Conservation (phyloP, 2,329 filamentous ascomycete species). For the Ceratocystis albifundus region DNA sequence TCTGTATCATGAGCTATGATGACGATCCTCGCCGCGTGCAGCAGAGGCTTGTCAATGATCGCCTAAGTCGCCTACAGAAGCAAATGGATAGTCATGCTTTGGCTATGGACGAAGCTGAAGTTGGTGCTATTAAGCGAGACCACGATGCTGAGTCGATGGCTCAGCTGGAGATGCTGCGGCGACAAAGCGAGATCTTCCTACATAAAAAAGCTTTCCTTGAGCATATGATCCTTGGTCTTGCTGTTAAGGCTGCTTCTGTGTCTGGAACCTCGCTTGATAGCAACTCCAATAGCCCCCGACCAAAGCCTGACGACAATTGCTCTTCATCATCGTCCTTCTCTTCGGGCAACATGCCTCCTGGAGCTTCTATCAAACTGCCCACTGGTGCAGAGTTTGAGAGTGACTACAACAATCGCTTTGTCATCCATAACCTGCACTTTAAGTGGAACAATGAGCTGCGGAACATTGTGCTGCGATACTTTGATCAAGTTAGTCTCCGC, state of each 20-base stretch:
- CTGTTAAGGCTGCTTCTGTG: constrained; percentile 14
- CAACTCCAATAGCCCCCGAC: background rate
- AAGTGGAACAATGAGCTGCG: constrained; percentile 97
- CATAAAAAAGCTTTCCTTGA: constrained; percentile 50
- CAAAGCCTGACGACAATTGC: constrained; percentile 23
- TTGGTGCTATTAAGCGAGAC: constrained; percentile 47
- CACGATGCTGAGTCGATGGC: constrained; percentile 41
- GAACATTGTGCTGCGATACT: constrained; percentile 94
- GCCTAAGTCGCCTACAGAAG: constrained; percentile 63
- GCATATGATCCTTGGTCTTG: constrained; percentile 37
- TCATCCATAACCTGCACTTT: constrained; percentile 91
- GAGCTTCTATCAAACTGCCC: constrained; percentile 51
- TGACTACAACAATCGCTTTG: constrained; percentile 96
- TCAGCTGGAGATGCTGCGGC: constrained; percentile 49
- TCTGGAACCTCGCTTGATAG: constrained; percentile 12
- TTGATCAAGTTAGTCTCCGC: constrained; percentile 91
- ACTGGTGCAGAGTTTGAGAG: constrained; percentile 72
- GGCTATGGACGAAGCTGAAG: constrained; percentile 62
- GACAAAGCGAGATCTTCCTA: constrained; percentile 44
- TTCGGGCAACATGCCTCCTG: constrained; percentile 39
- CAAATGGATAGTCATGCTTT: constrained; percentile 68
- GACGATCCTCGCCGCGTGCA: constrained; percentile 85
- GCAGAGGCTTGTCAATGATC: constrained; percentile 68
- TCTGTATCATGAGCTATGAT: constrained; percentile 86
- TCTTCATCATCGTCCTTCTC: constrained; percentile 32